Evolutionary conservation across 805 yeast genomes (phyloP).

Genomic region (Ogataea degrootiae): DNA sequence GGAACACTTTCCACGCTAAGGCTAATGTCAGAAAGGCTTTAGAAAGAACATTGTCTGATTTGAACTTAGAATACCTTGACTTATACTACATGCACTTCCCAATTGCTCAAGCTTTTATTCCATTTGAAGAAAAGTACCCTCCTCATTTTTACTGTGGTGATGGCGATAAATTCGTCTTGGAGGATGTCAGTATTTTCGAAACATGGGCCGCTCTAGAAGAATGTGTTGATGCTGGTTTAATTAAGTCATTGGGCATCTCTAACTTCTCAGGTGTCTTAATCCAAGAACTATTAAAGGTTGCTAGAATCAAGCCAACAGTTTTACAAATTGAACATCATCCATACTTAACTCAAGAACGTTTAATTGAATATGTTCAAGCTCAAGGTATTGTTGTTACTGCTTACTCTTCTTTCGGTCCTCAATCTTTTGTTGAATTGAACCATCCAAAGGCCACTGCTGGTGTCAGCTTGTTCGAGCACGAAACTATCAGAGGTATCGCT

Average conservation of each 20-base stretch:
- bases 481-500: constrained; percentile 51
- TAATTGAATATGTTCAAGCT: constrained; percentile 54
- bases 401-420: constrained; percentile 83
- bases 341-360: constrained; percentile 69
- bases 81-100: constrained; percentile 89
- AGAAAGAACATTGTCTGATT: constrained; percentile 59
- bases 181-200: constrained; percentile 63
- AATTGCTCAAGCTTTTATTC: constrained; percentile 76
- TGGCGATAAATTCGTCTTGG: constrained; percentile 45
- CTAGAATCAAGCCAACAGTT: constrained; percentile 68
- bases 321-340: constrained; percentile 92
- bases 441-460: constrained; percentile 46
- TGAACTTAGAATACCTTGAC: constrained; percentile 76
- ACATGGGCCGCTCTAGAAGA: constrained; percentile 78
- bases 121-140: constrained; percentile 74
- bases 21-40: constrained; percentile 64
- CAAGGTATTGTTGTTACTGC: constrained; percentile 66
- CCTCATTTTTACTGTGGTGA: constrained; percentile 67
- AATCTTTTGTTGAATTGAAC: constrained; percentile 67
- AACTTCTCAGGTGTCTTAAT: constrained; percentile 68
- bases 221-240: constrained; percentile 48
- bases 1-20: constrained; percentile 84
- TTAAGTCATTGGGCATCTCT: constrained; percentile 78
- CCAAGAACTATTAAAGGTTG: constrained; percentile 65
- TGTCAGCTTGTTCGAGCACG: constrained; percentile 55